phyloP scores from a whole-genome alignment of 129 eudicot genomes.

The Flaveria sonorensis region DNA sequence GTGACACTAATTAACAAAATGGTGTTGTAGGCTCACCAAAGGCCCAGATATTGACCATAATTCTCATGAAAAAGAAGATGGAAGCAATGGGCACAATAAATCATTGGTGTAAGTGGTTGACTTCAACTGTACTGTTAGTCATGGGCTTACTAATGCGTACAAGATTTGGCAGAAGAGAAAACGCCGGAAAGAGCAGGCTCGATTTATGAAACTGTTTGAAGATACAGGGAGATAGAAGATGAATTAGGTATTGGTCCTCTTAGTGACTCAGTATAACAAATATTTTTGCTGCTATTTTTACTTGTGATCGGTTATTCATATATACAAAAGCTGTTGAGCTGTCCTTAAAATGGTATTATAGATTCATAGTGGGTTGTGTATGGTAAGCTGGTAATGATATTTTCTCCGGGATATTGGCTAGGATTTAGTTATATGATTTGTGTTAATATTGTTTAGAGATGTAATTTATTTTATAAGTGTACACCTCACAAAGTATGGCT shows the following conservation, averaged over 20 bases:
- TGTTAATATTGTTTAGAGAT: background rate
- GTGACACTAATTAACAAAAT: background rate
- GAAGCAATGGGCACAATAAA: constrained; percentile 42
- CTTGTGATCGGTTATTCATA: constrained; percentile 5
- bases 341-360: constrained; percentile 19
- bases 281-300: constrained; percentile 1
- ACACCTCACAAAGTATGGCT: no score
- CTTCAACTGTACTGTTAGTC: constrained; percentile 34
- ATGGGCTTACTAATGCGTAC: constrained; percentile 49
- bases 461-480: background rate
- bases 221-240: constrained; percentile 74
- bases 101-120: constrained; percentile 37
- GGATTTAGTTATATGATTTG: no score
- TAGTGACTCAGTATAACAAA: constrained; percentile 42
- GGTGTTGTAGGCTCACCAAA: background rate
- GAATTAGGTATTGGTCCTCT: constrained; percentile 82
- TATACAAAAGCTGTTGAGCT: constrained; percentile 28
- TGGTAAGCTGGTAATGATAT: background rate
- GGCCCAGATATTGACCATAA: constrained; percentile 2
- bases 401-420: background rate
- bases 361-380: background rate
- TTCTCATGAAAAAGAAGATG: constrained; percentile 17
- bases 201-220: constrained; percentile 77
- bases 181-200: constrained; percentile 77
- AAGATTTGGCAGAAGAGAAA: constrained; percentile 71